These are phyloP conservation scores for Penicillium sp. DNA, from an alignment of 2,329 filamentous ascomycete genomes.

Conservation along the genomic window DNA sequence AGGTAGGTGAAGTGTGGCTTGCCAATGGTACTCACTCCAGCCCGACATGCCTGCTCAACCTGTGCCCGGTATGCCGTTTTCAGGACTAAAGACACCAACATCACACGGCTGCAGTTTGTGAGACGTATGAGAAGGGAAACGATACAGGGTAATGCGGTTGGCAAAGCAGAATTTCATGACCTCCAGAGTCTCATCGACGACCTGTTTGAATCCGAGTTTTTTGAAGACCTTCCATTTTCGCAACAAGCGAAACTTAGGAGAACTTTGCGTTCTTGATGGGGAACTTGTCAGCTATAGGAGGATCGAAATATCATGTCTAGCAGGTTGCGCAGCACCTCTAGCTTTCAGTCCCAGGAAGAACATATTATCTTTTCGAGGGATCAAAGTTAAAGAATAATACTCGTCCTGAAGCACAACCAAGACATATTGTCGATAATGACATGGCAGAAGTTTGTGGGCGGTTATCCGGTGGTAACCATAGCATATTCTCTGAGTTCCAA, in stretches of 20 bases:
- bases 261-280: no score
- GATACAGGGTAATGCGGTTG: conserved; percentile 12
- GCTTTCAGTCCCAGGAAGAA: no score
- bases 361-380: no score
- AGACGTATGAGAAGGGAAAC: conserved; percentile 14
- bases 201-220: no score
- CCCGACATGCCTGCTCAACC: conserved; percentile 8
- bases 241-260: no score
- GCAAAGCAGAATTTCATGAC: conserved; percentile 15
- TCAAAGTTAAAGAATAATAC: no score
- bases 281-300: no score
- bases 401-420: no score
- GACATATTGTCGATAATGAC: no score
- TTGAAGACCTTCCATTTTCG: no score
- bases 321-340: no score
- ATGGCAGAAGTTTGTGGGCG: neutral
- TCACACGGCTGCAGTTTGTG: conserved; percentile 14
- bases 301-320: no score
- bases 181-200: neutral
- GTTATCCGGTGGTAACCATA: conserved; percentile 10
- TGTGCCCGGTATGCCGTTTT: conserved; percentile 13
- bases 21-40: conserved; percentile 4
- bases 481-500: conserved; percentile 8
- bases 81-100: conserved; percentile 10
- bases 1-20: conserved; percentile 16